Conservation (phyloP, 257 asterid species). For the Solanum sejunctum region DNA sequence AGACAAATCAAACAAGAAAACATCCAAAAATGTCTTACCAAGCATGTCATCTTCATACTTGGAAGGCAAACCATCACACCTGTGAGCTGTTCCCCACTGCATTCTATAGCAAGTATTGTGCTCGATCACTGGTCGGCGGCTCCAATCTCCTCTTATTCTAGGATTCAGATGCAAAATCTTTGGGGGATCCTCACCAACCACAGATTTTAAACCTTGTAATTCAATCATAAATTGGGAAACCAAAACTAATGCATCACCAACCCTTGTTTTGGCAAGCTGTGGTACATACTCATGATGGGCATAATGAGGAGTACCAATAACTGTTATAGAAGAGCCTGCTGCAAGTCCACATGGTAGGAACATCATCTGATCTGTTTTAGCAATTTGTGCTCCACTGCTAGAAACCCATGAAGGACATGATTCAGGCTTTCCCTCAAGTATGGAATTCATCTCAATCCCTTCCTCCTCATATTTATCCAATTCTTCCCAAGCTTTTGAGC, state of each 20-base stretch:
- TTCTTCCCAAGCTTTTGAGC: slow-evolving; percentile 90
- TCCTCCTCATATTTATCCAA: slow-evolving; percentile 42
- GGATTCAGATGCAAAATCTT: slow-evolving; percentile 94
- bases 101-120: slow-evolving; percentile 94
- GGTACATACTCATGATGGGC: slow-evolving; percentile 95
- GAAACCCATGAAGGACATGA: slow-evolving; percentile 93
- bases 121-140: slow-evolving; percentile 84
- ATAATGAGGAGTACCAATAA: slow-evolving; percentile 71
- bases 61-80: slow-evolving; percentile 88
- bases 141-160: slow-evolving; percentile 95
- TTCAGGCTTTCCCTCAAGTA: slow-evolving; percentile 87
- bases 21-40: slow-evolving; percentile 27
- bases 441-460: slow-evolving; percentile 50
- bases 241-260: slow-evolving; percentile 46
- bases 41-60: slow-evolving; percentile 66
- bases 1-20: neutral
- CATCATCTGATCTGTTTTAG: slow-evolving; percentile 42
- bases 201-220: slow-evolving; percentile 87
- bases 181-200: slow-evolving; percentile 97
- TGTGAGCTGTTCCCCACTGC: slow-evolving; percentile 94
- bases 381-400: slow-evolving; percentile 47
- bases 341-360: slow-evolving; percentile 97
- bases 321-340: slow-evolving; percentile 89
- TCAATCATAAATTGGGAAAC: slow-evolving; percentile 92
- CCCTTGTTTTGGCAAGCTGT: slow-evolving; percentile 52